Percentiles rank a stretch among this genome's conserved stretches.
Conservation (phyloP, 768 basidiomycete genomes). For the Podaxis mareebaensis region DNA sequence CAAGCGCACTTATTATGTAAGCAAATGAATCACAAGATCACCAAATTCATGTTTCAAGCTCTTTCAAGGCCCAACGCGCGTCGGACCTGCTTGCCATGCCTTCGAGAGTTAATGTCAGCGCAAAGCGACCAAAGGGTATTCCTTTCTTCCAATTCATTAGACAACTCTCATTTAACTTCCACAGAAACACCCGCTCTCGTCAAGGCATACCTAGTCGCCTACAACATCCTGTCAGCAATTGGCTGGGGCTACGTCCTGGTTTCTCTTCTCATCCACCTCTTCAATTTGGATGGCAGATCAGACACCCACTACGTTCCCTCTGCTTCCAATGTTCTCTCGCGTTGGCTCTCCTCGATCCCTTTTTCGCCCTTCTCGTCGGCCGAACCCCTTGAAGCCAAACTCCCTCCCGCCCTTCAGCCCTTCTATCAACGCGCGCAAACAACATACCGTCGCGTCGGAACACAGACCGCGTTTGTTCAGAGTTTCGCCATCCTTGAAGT, state of each 20-base stretch:
- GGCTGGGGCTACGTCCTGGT: slow-evolving; percentile 78
- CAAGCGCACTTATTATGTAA: neutral
- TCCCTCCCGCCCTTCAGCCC: slow-evolving; percentile 42
- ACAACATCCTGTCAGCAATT: slow-evolving; percentile 73
- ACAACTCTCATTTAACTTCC: no score
- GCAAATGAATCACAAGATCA: neutral
- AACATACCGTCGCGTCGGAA: slow-evolving; percentile 62
- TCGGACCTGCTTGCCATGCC: neutral
- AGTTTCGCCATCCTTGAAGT: slow-evolving; percentile 84
- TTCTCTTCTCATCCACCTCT: slow-evolving; percentile 51
- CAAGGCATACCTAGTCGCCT: slow-evolving; percentile 69
- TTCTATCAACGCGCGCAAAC: slow-evolving; percentile 54
- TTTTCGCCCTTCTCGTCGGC: slow-evolving; percentile 27
- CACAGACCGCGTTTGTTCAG: slow-evolving; percentile 71
- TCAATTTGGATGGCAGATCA: slow-evolving; percentile 42
- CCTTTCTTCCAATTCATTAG: neutral
- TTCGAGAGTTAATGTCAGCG: neutral
- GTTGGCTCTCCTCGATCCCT: slow-evolving; percentile 35
- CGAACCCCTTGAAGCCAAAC: slow-evolving; percentile 32
- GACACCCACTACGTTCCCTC: slow-evolving; percentile 25
- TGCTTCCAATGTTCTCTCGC: slow-evolving; percentile 38
- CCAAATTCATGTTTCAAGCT: neutral
- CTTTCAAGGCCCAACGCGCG: neutral
- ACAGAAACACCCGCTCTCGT: slow-evolving; percentile 29
- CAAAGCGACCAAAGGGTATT: neutral